Percentiles rank a stretch among this genome's conserved stretches.
These are phyloP conservation scores for Aureobasidium sp. DNA, from an alignment of 2,329 filamentous ascomycete species.

Conservation along the genomic window DNA sequence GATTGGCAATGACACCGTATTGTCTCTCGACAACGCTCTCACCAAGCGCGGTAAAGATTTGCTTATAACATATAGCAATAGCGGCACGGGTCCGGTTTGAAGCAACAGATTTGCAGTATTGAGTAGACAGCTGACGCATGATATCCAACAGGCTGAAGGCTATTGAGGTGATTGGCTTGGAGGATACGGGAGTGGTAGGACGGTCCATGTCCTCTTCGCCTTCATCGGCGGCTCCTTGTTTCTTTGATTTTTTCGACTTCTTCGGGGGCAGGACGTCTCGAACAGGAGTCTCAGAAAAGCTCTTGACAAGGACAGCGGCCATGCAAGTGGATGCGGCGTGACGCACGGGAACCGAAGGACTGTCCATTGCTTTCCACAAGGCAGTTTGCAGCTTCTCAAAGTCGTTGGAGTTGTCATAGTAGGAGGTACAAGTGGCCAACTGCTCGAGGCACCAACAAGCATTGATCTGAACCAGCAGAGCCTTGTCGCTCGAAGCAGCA, in stretches of 20 bases:
- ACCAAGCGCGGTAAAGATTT: slow-evolving; percentile 67
- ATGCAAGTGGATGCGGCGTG: slow-evolving; percentile 81
- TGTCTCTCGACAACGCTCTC: slow-evolving; percentile 74
- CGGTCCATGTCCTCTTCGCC: slow-evolving; percentile 64
- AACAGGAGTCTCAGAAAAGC: slow-evolving; percentile 56
- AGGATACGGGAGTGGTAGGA: slow-evolving; percentile 66
- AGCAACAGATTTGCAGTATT: slow-evolving; percentile 71
- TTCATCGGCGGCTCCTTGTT: slow-evolving; percentile 50
- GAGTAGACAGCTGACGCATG: slow-evolving; percentile 65
- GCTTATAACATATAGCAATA: slow-evolving; percentile 79
- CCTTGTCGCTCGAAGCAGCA: slow-evolving; percentile 70
- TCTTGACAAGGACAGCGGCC: slow-evolving; percentile 72
- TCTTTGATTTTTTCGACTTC: slow-evolving; percentile 66
- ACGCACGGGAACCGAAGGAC: slow-evolving; percentile 61
- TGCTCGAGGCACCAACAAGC: slow-evolving; percentile 72
- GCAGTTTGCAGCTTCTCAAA: slow-evolving; percentile 80
- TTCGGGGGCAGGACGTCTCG: slow-evolving; percentile 49
- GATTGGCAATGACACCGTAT: slow-evolving; percentile 72
- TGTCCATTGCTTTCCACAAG: slow-evolving; percentile 82
- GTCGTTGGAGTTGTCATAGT: slow-evolving; percentile 81
- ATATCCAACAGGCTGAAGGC: slow-evolving; percentile 69
- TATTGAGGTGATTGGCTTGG: slow-evolving; percentile 61
- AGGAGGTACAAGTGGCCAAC: slow-evolving; percentile 61
- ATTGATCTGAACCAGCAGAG: slow-evolving; percentile 66
- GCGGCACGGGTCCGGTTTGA: slow-evolving; percentile 74